Conservation (phyloP, 1,284 basidiomycete genomes). For the Rhizoctonia solani region DNA sequence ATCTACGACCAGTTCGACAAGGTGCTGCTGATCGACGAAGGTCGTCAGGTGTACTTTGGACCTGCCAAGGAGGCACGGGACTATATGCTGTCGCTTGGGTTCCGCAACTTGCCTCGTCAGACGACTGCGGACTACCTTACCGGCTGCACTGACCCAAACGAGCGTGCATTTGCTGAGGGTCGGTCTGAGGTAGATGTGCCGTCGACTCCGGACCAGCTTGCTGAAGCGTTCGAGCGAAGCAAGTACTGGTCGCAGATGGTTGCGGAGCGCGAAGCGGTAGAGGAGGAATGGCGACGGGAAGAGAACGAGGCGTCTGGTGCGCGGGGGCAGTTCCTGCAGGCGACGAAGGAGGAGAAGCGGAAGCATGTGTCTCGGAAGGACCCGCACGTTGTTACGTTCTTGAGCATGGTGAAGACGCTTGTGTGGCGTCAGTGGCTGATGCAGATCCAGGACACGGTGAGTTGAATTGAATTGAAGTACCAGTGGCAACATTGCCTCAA, state of each 20-base stretch:
- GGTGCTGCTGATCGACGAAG: too few relatives aligned
- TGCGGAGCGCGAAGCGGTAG: constrained; percentile 48
- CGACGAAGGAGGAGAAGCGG: constrained; percentile 73
- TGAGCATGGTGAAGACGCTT: too few relatives aligned
- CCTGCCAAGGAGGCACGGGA: too few relatives aligned
- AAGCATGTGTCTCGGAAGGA: too few relatives aligned
- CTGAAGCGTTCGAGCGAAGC: constrained; percentile 66
- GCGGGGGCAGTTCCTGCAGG: constrained; percentile 74
- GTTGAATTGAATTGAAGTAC: neutral
- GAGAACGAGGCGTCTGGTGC: constrained; percentile 64
- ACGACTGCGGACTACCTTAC: too few relatives aligned
- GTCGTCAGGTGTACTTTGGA: too few relatives aligned
- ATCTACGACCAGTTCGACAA: constrained; percentile 49
- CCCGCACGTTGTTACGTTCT: too few relatives aligned
- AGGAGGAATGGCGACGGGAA: constrained; percentile 65
- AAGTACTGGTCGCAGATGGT: constrained; percentile 54
- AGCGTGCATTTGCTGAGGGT: constrained; percentile 66
- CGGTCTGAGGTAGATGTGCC: constrained; percentile 69
- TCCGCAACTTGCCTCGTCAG: too few relatives aligned
- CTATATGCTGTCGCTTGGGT: too few relatives aligned
- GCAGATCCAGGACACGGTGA: constrained; percentile 68
- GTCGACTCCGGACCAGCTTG: constrained; percentile 71
- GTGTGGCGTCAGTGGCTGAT: too few relatives aligned
- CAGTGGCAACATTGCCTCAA: too few relatives aligned
- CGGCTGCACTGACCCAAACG: constrained; percentile 51